These are phyloP conservation scores for Apiospora kogelbergensis DNA, from an alignment of 2,329 filamentous ascomycete species.

Conservation along the genomic window DNA sequence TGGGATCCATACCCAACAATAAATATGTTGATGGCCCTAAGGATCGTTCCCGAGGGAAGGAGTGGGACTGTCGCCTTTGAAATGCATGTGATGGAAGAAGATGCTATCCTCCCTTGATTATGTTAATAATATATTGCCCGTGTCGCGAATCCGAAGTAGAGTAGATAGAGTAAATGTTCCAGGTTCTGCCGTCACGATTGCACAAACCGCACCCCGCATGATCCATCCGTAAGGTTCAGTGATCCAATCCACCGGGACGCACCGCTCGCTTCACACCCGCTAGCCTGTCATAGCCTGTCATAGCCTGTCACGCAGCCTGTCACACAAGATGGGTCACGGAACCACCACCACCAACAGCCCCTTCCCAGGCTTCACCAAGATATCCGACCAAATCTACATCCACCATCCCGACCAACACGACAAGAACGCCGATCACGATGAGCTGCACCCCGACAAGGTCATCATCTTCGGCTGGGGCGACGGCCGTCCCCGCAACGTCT, in stretches of 20 bases:
- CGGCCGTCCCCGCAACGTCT: constrained; percentile 51
- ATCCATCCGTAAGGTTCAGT: background rate
- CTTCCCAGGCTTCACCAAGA: constrained; percentile 9
- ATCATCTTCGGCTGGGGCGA: constrained; percentile 61
- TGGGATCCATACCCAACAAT: background rate
- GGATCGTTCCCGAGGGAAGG: background rate
- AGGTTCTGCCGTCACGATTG: background rate
- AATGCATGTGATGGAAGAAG: background rate
- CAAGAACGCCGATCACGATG: background rate
- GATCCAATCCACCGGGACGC: background rate
- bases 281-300: too few species aligned
- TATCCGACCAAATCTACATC: constrained; percentile 10
- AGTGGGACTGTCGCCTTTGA: background rate
- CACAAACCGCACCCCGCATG: background rate
- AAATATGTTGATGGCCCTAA: background rate
- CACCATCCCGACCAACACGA: constrained; percentile 16
- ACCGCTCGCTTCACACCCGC: background rate
- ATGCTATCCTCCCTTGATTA: background rate
- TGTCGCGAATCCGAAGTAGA: background rate
- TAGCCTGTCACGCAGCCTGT: too few species aligned
- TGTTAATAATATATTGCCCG: background rate
- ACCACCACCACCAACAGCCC: background rate
- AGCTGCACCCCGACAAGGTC: constrained; percentile 39
- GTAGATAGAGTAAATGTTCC: background rate
- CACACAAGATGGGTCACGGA: background rate